Evolutionary conservation across 2,329 filamentous ascomycete genomes (phyloP), one percentile per base, ranked within the genome.

Genomic region (Thielaviopsis populi): DNA sequence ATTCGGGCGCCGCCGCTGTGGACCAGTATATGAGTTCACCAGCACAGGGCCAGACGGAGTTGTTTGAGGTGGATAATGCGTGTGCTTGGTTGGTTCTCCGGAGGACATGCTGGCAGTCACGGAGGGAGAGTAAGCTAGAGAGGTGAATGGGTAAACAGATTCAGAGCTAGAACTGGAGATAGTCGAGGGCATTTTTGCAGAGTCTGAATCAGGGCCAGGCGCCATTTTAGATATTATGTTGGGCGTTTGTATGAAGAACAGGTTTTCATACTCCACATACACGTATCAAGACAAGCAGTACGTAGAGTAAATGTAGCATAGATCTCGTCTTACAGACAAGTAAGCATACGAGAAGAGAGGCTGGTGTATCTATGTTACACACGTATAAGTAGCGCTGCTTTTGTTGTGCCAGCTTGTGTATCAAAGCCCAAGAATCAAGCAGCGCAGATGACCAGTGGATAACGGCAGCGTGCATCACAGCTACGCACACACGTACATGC

Each of bases 21-120:
- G 69, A 68, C 71, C 3, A 15, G 42, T 56, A 10, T 61, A 61
- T n/a, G 59, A 30, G n/a, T 27, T 61, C 13, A 61, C 59, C 17
- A 61, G 24, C 22, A 61, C 22, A 22, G 59, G 59, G 24, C 59
- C 59, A 19, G 59, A 10, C 27, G 27, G 53, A n/a, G 5, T n/a
- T 8, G 27, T 11, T 56, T 56, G 24, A 7, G 42, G 6, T 6
- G 4, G 3, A 4, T 6, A 19, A 6, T 19, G n/a, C 1, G 15
- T 19, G 5, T n/a, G 15, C 2, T 17, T 5, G 13, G 6, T 46
- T 46, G 42, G 3, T 46, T 46, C 42, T 46, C 10, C 7, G 10
- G 13, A 8, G 15, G 42, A n/a, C 8, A 8, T 3, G 13, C 42
- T 46, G 8, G n/a, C 10, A 46, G 5, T 8, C 42, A 46, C 1